These are phyloP conservation scores for Macrolepiota dolichaula DNA, from an alignment of 768 basidiomycete species.

Conservation along the genomic window DNA sequence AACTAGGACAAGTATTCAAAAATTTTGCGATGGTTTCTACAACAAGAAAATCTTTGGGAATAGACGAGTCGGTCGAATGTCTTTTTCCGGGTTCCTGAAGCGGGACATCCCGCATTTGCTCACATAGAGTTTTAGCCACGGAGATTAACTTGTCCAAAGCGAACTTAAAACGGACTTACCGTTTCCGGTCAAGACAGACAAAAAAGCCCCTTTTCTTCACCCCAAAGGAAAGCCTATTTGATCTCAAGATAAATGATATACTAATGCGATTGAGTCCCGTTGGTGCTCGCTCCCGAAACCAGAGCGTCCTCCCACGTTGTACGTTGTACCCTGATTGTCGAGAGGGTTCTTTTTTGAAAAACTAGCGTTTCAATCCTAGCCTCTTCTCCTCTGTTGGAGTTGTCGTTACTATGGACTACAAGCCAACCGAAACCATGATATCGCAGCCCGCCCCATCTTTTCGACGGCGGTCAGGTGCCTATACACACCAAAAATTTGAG, in stretches of 20 bases:
- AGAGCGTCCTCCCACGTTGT: neutral
- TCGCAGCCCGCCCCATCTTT: neutral
- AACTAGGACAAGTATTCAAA: neutral
- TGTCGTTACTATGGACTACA: neutral
- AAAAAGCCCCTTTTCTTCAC: neutral
- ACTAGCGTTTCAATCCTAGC: neutral
- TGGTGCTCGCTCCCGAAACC: neutral
- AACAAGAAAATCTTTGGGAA: neutral
- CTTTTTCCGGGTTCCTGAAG: neutral
- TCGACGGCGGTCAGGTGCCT: neutral
- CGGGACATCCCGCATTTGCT: neutral
- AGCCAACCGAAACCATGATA: neutral
- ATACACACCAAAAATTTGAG: neutral
- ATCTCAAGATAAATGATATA: neutral
- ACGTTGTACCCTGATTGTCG: neutral
- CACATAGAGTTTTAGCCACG: neutral
- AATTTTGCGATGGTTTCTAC: neutral
- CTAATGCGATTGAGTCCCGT: neutral
- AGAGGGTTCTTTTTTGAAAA: neutral
- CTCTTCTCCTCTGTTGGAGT: neutral
- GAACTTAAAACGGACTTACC: neutral
- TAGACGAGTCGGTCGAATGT: neutral
- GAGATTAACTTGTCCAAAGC: conserved; percentile 2
- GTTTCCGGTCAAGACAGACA: neutral
- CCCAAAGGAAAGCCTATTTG: neutral